A percentile compares a stretch with the other conserved stretches of the same genome.
These are phyloP conservation scores for Scleromitrula shiraiana DNA, from an alignment of 2,329 filamentous ascomycete genomes.

Conservation along the genomic window DNA sequence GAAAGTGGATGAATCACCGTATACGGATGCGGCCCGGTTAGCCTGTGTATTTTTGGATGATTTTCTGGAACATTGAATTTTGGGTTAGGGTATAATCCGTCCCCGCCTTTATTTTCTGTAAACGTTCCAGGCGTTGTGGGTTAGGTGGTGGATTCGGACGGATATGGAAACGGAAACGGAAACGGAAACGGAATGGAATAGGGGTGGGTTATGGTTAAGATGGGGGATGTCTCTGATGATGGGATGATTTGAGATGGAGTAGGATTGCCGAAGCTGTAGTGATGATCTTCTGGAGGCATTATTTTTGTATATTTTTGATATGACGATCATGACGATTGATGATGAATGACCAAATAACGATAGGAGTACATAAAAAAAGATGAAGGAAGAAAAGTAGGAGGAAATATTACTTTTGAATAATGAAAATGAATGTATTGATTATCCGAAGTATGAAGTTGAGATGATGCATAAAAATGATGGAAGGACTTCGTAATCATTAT, in stretches of 20 bases:
- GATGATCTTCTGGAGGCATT: neutral
- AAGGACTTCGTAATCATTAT: too few species aligned
- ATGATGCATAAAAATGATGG: neutral
- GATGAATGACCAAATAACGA: constrained; percentile 5
- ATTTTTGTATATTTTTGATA: constrained; percentile 4
- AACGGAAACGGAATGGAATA: neutral
- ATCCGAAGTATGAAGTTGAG: neutral
- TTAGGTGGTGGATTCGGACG: constrained; percentile 1
- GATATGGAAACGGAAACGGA: neutral
- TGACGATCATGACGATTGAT: constrained; percentile 5
- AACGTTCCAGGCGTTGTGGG: neutral
- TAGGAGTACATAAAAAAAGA: neutral
- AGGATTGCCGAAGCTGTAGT: neutral
- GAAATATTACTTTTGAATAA: neutral
- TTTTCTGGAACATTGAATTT: constrained; percentile 22
- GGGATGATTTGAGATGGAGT: neutral
- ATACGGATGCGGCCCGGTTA: constrained; percentile 24
- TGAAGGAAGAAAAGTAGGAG: neutral
- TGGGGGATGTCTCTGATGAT: neutral
- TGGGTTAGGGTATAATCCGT: neutral
- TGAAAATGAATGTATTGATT: neutral
- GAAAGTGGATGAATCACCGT: constrained; percentile 14
- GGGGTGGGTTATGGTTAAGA: neutral
- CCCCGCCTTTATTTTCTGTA: constrained; percentile 1
- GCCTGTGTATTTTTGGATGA: constrained; percentile 27